phyloP scores from a whole-genome alignment of 768 basidiomycete genomes.

The Rhodotorula babjevae region DNA sequence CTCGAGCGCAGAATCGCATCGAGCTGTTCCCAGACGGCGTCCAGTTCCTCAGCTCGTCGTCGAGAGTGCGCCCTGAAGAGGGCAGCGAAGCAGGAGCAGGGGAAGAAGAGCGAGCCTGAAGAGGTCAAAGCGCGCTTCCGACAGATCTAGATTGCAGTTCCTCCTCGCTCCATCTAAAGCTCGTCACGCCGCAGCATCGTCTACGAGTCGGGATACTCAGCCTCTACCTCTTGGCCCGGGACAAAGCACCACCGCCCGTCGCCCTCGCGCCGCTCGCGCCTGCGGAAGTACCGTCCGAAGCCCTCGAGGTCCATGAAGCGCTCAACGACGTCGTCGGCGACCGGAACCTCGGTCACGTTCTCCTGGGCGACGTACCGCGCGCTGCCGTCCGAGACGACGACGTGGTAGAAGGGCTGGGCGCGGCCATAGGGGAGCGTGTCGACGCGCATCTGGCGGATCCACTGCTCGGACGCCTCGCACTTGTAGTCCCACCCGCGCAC shows the following conservation, averaged over 20 bases:
- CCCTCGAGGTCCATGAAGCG: background rate
- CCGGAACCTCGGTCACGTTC: slow-evolving; percentile 12
- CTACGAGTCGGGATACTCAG: slow-evolving; percentile 28
- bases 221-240: slow-evolving; percentile 11
- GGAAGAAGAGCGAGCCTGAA: too few relatives aligned
- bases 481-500: slow-evolving; percentile 32
- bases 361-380: slow-evolving; percentile 33
- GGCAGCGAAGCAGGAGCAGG: too few relatives aligned
- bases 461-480: slow-evolving; percentile 35
- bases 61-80: too few relatives aligned
- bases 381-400: slow-evolving; percentile 25
- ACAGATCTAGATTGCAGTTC: too few relatives aligned
- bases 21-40: too few relatives aligned
- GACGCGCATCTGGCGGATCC: slow-evolving; percentile 36
- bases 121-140: too few relatives aligned
- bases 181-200: too few relatives aligned
- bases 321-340: slow-evolving; percentile 4
- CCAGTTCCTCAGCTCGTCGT: too few relatives aligned
- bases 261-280: background rate
- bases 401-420: slow-evolving; percentile 35
- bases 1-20: too few relatives aligned
- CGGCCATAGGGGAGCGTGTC: slow-evolving; percentile 23
- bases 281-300: slow-evolving; percentile 29
- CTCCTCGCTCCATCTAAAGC: too few relatives aligned
- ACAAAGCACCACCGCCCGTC: slow-evolving; percentile 18